Evolutionary conservation across 2,329 filamentous ascomycete species (phyloP).

Genomic region (Dothiorella sarmentorum): DNA sequence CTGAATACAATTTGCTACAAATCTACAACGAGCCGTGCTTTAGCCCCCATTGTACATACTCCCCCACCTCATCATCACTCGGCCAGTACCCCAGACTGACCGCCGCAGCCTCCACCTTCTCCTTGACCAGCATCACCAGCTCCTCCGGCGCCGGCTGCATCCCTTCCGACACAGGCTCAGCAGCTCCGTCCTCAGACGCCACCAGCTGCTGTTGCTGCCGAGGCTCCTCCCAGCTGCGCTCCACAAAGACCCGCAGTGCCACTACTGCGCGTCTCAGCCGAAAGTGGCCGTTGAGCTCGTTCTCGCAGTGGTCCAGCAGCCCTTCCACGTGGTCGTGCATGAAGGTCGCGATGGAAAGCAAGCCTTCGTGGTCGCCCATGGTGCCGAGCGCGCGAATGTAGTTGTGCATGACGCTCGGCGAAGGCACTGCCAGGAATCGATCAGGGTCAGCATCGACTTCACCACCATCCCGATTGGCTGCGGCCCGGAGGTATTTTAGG

Average conservation of each 20-base stretch:
- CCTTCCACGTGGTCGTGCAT: not conserved
- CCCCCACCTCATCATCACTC: conserved; percentile 37
- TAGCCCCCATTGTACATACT: conserved; percentile 23
- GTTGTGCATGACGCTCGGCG: conserved; percentile 50
- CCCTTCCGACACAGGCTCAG: not conserved
- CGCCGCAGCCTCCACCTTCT: conserved; percentile 35
- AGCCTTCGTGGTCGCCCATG: conserved; percentile 57
- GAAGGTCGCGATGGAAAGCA: conserved; percentile 45
- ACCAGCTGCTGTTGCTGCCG: not conserved
- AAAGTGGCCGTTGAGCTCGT: conserved; percentile 44
- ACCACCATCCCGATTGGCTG: conserved; percentile 23
- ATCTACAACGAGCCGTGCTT: not conserved
- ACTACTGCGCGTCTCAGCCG: conserved; percentile 37
- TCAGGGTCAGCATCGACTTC: conserved; percentile 15
- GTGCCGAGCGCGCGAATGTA: conserved; percentile 64
- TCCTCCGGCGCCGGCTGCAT: conserved; percentile 27
- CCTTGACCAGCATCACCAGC: conserved; percentile 30
- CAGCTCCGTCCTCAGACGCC: not conserved
- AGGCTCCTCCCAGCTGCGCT: conserved; percentile 29
- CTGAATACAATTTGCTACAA: no score
- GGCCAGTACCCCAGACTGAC: conserved; percentile 45
- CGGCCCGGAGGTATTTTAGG: conserved; percentile 33
- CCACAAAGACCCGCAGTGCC: conserved; percentile 41
- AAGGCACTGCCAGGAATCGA: conserved; percentile 43
- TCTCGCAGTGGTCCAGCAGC: not conserved